These are phyloP conservation scores for Stagonosporopsis rhizophila DNA, from an alignment of 2,329 filamentous ascomycete genomes.

Conservation along the genomic window DNA sequence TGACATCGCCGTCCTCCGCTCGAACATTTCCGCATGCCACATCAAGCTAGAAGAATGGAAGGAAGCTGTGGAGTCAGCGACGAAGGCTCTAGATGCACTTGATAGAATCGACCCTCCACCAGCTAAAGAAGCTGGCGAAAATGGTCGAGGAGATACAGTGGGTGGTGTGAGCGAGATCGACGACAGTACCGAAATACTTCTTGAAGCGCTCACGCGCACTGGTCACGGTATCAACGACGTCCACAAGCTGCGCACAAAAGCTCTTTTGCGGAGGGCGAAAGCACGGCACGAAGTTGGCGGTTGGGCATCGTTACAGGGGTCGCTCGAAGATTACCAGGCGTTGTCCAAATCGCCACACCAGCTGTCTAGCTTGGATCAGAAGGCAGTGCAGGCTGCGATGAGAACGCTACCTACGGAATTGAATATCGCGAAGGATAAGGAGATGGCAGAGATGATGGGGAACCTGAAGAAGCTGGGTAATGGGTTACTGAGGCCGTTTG, in stretches of 20 bases:
- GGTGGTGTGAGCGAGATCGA: slow-evolving; percentile 66
- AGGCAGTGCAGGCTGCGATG: slow-evolving; percentile 72
- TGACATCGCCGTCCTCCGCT: slow-evolving; percentile 84
- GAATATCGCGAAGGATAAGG: slow-evolving; percentile 80
- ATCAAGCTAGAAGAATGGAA: slow-evolving; percentile 87
- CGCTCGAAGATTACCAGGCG: slow-evolving; percentile 79
- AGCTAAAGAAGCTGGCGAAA: slow-evolving; percentile 46
- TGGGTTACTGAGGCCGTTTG: slow-evolving; percentile 90
- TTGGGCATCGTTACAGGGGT: slow-evolving; percentile 81
- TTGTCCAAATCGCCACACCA: slow-evolving; percentile 64
- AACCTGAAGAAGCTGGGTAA: slow-evolving; percentile 94
- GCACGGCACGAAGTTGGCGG: slow-evolving; percentile 74
- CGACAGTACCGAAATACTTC: slow-evolving; percentile 51
- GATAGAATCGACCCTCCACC: slow-evolving; percentile 63
- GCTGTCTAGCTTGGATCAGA: slow-evolving; percentile 70
- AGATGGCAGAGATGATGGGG: slow-evolving; percentile 97
- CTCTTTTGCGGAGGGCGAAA: slow-evolving; percentile 78
- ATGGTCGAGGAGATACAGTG: slow-evolving; percentile 55
- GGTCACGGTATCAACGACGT: slow-evolving; percentile 63
- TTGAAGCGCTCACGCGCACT: slow-evolving; percentile 42
- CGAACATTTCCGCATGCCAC: slow-evolving; percentile 89
- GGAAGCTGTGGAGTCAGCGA: slow-evolving; percentile 76
- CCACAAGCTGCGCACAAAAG: slow-evolving; percentile 79
- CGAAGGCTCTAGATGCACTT: slow-evolving; percentile 74
- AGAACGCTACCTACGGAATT: slow-evolving; percentile 70